These are phyloP conservation scores for Psilocybe cyanescens DNA, from an alignment of 768 basidiomycete species.

Conservation along the genomic window DNA sequence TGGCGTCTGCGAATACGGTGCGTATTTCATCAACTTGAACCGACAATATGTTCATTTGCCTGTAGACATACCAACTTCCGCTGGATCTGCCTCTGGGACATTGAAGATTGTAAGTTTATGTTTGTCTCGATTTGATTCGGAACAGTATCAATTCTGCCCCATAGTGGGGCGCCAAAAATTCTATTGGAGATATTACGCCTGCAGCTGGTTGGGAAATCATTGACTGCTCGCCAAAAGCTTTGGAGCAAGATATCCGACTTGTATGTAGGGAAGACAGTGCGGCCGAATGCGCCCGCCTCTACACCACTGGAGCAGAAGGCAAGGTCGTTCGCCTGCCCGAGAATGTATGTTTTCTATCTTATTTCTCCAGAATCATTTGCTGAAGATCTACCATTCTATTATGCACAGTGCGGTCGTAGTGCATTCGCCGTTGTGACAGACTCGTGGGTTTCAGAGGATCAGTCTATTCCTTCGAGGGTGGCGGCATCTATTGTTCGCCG, in stretches of 20 bases:
- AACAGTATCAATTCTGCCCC: background rate
- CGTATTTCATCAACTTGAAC: background rate
- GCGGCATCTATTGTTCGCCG: constrained; percentile 34
- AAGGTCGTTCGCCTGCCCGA: constrained; percentile 59
- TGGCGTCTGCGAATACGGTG: constrained; percentile 45
- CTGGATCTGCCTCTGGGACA: constrained; percentile 39
- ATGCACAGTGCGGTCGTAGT: constrained; percentile 39
- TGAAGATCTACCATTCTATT: background rate
- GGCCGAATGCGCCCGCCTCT: constrained; percentile 43
- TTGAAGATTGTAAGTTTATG: constrained; percentile 38
- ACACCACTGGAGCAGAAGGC: constrained; percentile 40
- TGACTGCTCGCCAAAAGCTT: constrained; percentile 42
- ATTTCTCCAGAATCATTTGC: background rate
- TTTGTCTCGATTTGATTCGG: background rate
- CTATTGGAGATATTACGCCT: constrained; percentile 47
- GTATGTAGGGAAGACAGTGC: constrained; percentile 41
- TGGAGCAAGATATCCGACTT: constrained; percentile 52
- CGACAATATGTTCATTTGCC: background rate
- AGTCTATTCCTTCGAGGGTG: constrained; percentile 40
- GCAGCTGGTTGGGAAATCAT: constrained; percentile 61
- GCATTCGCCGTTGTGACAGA: constrained; percentile 45
- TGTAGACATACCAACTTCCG: constrained; percentile 33
- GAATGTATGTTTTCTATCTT: constrained; percentile 37
- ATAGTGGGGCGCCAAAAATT: constrained; percentile 40
- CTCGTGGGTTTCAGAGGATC: constrained; percentile 45